Conservation (phyloP, 228 moss, liverwort and hornwort genomes). For the Sphagnum fallax region DNA sequence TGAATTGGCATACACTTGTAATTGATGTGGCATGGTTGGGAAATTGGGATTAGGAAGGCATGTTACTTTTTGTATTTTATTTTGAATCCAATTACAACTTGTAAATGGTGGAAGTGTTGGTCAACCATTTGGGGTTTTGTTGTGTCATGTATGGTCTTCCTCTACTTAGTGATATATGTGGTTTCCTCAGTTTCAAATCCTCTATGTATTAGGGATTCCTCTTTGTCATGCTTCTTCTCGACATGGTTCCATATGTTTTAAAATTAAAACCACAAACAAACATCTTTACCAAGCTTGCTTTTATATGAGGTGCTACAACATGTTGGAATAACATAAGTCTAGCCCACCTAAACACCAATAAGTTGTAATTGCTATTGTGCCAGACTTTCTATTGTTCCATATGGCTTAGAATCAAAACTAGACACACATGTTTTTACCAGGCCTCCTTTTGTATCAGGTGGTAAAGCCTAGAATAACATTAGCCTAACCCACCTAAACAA, state of each 20-base stretch:
- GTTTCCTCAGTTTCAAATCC: too few relatives aligned
- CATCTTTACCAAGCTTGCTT: neutral
- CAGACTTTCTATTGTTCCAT: too few relatives aligned
- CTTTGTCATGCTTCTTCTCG: too few relatives aligned
- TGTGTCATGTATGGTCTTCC: conserved; percentile 33
- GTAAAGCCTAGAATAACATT: too few relatives aligned
- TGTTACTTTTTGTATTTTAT: conserved; percentile 61
- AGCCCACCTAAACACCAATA: neutral
- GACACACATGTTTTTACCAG: neutral
- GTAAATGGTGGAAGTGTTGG: conserved; percentile 74
- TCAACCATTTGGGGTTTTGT: conserved; percentile 76
- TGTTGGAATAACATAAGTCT: neutral
- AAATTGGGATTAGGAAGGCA: conserved; percentile 15
- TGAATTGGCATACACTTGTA: conserved; percentile 32
- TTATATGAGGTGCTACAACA: neutral
- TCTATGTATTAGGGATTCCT: too few relatives aligned
- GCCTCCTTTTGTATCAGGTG: neutral
- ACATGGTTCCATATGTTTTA: too few relatives aligned
- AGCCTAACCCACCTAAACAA: too few relatives aligned
- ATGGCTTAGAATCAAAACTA: neutral
- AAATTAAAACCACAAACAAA: neutral
- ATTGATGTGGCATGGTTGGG: neutral
- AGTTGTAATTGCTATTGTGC: too few relatives aligned
- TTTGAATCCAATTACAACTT: conserved; percentile 54
- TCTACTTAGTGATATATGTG: neutral